phyloP scores from a whole-genome alignment of 345 rosid genomes.

The Aurinia saxatilis region DNA sequence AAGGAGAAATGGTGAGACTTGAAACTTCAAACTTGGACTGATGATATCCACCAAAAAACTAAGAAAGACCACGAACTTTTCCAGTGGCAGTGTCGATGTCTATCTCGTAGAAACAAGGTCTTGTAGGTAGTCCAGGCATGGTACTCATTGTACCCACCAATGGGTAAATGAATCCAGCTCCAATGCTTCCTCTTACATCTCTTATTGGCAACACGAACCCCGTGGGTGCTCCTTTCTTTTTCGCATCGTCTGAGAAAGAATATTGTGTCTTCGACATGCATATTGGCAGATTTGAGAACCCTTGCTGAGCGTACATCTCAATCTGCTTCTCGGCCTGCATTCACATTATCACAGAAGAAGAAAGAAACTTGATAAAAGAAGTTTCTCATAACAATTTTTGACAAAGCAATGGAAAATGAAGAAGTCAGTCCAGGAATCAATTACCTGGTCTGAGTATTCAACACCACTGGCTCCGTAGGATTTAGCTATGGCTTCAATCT shows the following conservation, averaged over 20 bases:
- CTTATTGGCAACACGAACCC: conserved; percentile 82
- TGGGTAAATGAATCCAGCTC: conserved; percentile 96
- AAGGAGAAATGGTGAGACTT: neutral
- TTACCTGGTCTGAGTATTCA: conserved; percentile 92
- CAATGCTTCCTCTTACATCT: conserved; percentile 93
- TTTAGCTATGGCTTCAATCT: conserved; percentile 84
- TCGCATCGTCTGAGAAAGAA: conserved; percentile 78
- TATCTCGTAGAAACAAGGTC: conserved; percentile 95
- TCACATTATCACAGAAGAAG: neutral
- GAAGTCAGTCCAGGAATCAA: neutral
- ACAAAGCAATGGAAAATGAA: neutral
- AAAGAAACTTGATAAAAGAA: neutral
- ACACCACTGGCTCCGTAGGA: conserved; percentile 95
- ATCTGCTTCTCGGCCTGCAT: conserved; percentile 93
- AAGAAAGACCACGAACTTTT: conserved; percentile 84
- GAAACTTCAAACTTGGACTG: neutral
- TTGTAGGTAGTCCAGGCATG: conserved; percentile 97
- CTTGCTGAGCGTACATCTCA: conserved; percentile 87
- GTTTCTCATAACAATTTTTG: neutral
- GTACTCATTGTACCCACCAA: conserved; percentile 95
- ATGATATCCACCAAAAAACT: conserved; percentile 2
- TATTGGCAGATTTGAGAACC: conserved; percentile 86
- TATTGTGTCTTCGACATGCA: conserved; percentile 99
- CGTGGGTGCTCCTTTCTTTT: conserved; percentile 79
- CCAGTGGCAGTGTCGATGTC: conserved; percentile 78